These are phyloP conservation scores for Cladorrhinum sp. DNA, from an alignment of 2,329 filamentous ascomycete species.

Conservation along the genomic window DNA sequence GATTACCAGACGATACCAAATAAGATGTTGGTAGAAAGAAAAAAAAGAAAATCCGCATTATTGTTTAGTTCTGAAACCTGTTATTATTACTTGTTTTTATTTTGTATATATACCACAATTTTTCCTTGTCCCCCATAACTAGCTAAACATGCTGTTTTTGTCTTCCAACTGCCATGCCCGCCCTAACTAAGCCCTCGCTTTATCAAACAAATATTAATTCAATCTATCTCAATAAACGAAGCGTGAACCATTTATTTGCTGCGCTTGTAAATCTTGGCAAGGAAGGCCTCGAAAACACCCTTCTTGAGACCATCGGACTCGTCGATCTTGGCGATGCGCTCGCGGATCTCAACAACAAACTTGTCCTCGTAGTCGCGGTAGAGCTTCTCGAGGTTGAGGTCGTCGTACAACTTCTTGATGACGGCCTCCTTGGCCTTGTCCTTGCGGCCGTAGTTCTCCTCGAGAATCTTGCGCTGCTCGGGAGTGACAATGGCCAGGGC, in stretches of 20 bases:
- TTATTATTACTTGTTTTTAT: not conserved
- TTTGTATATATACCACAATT: not conserved
- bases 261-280: conserved; percentile 97
- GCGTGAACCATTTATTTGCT: conserved; percentile 64
- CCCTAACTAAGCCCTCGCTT: not conserved
- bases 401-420: conserved; percentile 85
- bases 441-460: conserved; percentile 93
- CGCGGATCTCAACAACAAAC: conserved; percentile 71
- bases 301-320: conserved; percentile 88
- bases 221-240: not conserved
- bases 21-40: not conserved
- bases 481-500: conserved; percentile 75
- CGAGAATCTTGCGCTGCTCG: conserved; percentile 82
- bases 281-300: conserved; percentile 82
- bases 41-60: not conserved
- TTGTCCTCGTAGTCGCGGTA: conserved; percentile 91
- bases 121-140: not conserved
- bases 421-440: conserved; percentile 76
- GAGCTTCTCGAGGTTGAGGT: conserved; percentile 76
- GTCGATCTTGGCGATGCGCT: conserved; percentile 74
- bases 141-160: not conserved
- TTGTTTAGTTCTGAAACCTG: not conserved
- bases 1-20: not conserved
- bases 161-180: not conserved
- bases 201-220: not conserved